phyloP scores from a whole-genome alignment of 2,329 filamentous ascomycete species.

The Diplodia seriata region DNA sequence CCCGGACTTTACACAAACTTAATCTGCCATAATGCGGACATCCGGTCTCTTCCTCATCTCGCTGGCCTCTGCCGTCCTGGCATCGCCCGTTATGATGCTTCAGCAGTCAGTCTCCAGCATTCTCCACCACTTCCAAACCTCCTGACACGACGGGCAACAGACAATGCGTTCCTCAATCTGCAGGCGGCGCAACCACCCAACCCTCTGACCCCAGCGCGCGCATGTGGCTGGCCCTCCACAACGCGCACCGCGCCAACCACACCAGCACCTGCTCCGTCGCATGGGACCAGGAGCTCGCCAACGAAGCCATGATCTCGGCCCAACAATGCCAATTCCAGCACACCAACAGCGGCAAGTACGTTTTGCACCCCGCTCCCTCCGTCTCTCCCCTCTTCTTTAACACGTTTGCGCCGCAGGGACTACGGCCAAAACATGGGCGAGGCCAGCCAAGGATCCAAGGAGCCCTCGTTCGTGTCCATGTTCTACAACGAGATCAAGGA shows the following conservation, averaged over 20 bases:
- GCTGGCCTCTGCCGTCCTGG: neutral
- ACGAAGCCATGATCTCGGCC: slow-evolving; percentile 70
- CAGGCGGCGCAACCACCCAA: neutral
- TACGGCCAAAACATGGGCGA: slow-evolving; percentile 95
- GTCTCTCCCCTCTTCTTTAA: neutral
- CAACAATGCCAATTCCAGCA: slow-evolving; percentile 75
- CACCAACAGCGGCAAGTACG: slow-evolving; percentile 32
- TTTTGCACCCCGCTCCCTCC: neutral
- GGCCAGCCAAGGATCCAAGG: slow-evolving; percentile 66
- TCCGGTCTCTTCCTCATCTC: neutral
- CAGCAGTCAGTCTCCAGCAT: neutral
- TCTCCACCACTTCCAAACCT: neutral
- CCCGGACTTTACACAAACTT: neutral
- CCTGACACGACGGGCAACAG: neutral
- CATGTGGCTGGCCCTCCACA: slow-evolving; percentile 73
- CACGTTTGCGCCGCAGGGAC: slow-evolving; percentile 50
- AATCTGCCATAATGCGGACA: neutral
- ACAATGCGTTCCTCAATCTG: neutral
- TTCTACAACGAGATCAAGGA: slow-evolving; percentile 41
- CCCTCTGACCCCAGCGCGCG: slow-evolving; percentile 32
- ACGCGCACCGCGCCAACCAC: slow-evolving; percentile 85
- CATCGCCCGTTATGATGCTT: neutral
- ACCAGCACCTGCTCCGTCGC: slow-evolving; percentile 63
- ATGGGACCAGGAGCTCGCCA: slow-evolving; percentile 71
- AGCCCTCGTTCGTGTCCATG: slow-evolving; percentile 55